Evolutionary conservation across 257 asterid genomes (phyloP), one percentile per base, ranked within the genome.

Genomic region (Solanum sitiens): DNA sequence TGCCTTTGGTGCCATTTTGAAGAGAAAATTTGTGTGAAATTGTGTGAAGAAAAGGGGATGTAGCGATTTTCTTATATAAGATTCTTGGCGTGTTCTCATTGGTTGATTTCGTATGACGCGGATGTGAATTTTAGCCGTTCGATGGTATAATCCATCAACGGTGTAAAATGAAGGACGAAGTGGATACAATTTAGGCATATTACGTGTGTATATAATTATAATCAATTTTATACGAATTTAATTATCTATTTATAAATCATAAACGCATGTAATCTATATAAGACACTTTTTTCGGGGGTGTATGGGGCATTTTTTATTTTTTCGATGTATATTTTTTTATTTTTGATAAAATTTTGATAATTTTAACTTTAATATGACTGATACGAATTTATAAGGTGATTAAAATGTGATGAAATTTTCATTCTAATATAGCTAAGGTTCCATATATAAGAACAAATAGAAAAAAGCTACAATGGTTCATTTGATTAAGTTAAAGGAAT

Each of bases 1-100:
- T 12, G 71, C 90, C 53, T 88, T 88, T 20, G 90, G 90, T n/a
- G 90, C 89, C 90, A 88, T 88, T 61, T 10, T 70, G 14, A 27
- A 11, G 32, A 45, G 32, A 44, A 27, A 30, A 5, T 20, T 16
- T 12, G 21, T 13, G 18, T 11, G 21, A 32, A 2, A 45, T 45
- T 70, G 59, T 15, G 21, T 15, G 21, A 53, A 6, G 10, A 16
- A 4, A 53, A 16, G 23, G n/a, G 10, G 63, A 6, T 0, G n/a
- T 53, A 53, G 23, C 63, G 4, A 16, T 6, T 53, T 53, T 42
- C 0, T 16, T 53, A 53, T 53, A 53, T 53, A 18, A 53, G 63
- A 47, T 4, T 7, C 18, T 32, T 7, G 23, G n/a, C 2, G 11
- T 2, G 12, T 21, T 45, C 16, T 86, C 71, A 86, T 86, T 86